Evolutionary conservation across 164 flowering plant species (phyloP).

Genomic region (Macadamia integrifolia): DNA sequence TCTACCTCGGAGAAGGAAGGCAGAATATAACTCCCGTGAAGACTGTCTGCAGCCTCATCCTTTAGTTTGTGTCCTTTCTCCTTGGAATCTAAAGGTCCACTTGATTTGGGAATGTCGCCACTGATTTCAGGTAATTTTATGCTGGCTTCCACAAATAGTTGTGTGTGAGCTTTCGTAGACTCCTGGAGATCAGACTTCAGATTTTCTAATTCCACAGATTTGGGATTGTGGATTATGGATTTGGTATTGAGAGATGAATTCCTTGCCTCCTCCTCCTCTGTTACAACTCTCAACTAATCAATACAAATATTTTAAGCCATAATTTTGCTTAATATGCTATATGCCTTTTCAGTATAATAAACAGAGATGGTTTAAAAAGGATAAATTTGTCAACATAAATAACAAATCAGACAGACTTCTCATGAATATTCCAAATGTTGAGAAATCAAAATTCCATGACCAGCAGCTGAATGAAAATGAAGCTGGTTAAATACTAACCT

Average conservation of each 20-base stretch:
- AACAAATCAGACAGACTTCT: no score
- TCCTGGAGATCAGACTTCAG: constrained; percentile 14
- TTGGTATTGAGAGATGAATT: constrained; percentile 10
- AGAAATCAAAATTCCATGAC: no score
- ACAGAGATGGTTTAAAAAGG: no score
- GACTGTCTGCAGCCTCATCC: not conserved
- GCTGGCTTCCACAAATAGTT: constrained; percentile 3
- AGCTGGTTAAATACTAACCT: no score
- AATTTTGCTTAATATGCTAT: no score
- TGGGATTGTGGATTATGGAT: constrained; percentile 6
- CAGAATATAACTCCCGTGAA: not conserved
- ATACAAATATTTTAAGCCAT: no score
- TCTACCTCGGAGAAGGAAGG: constrained; percentile 1
- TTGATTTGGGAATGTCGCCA: constrained; percentile 1
- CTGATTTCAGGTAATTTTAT: constrained; percentile 2
- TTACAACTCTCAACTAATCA: constrained; percentile 2
- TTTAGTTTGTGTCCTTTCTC: not conserved
- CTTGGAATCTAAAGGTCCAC: constrained; percentile 2
- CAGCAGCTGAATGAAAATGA: no score
- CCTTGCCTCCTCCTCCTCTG: constrained; percentile 19
- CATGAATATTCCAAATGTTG: no score
- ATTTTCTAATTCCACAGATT: constrained; percentile 1
- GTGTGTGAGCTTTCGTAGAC: not conserved
- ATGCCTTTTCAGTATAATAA: no score
- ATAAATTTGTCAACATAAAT: no score